Conservation (phyloP, 805 yeast species). For the Debaryomyces hansenii region DNA sequence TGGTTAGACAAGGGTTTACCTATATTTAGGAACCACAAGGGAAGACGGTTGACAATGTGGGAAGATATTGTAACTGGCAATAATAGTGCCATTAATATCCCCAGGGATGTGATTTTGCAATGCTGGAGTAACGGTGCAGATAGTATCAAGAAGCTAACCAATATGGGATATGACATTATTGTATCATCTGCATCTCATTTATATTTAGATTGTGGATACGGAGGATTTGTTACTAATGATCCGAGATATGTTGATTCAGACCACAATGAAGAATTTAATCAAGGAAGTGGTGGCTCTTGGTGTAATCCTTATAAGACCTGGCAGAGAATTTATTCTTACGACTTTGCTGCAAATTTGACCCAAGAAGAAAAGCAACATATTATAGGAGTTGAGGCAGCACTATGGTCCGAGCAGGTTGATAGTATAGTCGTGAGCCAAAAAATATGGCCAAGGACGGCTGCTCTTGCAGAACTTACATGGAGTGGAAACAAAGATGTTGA, state of each 20-base stretch:
- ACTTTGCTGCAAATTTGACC: constrained; percentile 31
- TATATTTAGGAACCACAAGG: constrained; percentile 22
- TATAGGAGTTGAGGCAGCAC: constrained; percentile 39
- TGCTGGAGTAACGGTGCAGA: constrained; percentile 26
- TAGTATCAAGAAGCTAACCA: constrained; percentile 27
- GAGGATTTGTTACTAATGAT: constrained; percentile 37
- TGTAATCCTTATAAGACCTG: constrained; percentile 46
- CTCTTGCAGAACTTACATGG: constrained; percentile 42
- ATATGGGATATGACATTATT: constrained; percentile 37
- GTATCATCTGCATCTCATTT: constrained; percentile 32
- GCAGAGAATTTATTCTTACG: constrained; percentile 41
- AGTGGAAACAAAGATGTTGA: constrained; percentile 35
- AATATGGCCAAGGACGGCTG: constrained; percentile 44
- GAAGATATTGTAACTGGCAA: constrained; percentile 31
- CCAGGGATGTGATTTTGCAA: constrained; percentile 35
- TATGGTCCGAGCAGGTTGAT: constrained; percentile 43
- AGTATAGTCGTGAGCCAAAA: constrained; percentile 25
- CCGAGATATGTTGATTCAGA: constrained; percentile 27
- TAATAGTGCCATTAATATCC: constrained; percentile 23
- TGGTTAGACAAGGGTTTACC: constrained; percentile 38
- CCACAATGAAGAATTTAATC: constrained; percentile 23
- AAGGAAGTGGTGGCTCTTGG: constrained; percentile 37
- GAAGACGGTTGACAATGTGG: constrained; percentile 39
- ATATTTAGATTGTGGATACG: constrained; percentile 44
- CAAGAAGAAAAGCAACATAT: constrained; percentile 26